Evolutionary conservation across 192 early-diverging fungal species (phyloP), one percentile per base, ranked within the genome.

Genomic region (Coemansia sp.): DNA sequence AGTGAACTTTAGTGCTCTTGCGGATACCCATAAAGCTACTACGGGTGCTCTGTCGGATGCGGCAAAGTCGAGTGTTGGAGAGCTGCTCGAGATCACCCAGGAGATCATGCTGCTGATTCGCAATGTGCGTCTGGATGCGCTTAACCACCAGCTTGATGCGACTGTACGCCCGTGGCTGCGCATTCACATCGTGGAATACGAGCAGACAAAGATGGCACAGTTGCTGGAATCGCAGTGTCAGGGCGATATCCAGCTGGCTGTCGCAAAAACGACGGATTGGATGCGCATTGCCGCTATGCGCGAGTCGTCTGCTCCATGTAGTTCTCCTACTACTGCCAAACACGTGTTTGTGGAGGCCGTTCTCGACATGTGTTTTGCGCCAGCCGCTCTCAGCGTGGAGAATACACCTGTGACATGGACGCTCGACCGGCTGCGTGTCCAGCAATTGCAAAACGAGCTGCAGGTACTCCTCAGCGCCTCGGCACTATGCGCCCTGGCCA

Each of bases 91-190:
- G 7, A 57, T 63, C 35, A 43, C 68, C 1, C 62, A 45, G n/a
- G 40, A 38, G 20, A 59, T 66, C 5, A 48, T 80, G 61, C 48
- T 20, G 14, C 63, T 80, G 11, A 65, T 80, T 24, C 77, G 62
- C 58, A 60, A 62, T 23, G 45, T 74, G 8, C 68, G 66, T 1
- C 28, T 67, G 16, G 77, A 80, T 34, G 67, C 65, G 37, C 73
- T 80, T 26, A 80, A 80, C 60, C 63, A 74, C 40, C 72, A 74
- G 40, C 59, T 80, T 18, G 63, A 74, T 9, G 67, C 68, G 1
- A 55, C 70, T 5, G 73, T 80, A 14, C 72, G 77, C 9, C 77
- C 77, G 13, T 80, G 73, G 71, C 65, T 80, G 40, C 65, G 61
- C 16, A 24, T 46, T 14, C 77, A 80, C 21, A 72, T 69, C 1